Percentiles rank a stretch among this genome's conserved stretches.
phyloP scores from a whole-genome alignment of 2,329 filamentous ascomycete genomes.

The Penicillium rolfsii region DNA sequence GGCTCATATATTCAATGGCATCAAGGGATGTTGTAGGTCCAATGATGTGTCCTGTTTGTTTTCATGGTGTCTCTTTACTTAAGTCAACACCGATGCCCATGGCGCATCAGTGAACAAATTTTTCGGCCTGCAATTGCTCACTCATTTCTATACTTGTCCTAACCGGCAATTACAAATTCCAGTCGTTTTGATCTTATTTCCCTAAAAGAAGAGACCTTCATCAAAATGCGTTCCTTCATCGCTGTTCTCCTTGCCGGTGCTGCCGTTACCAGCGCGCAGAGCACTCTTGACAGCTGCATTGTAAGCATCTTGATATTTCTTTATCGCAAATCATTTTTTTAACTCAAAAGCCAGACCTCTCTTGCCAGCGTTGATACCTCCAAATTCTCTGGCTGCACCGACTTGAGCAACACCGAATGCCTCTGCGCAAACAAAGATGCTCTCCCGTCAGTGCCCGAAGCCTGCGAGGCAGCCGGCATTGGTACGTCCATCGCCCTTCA shows the following conservation, averaged over 20 bases:
- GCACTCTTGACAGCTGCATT: slow-evolving; percentile 20
- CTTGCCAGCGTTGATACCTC: slow-evolving; percentile 15
- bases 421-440: slow-evolving; percentile 26
- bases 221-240: slow-evolving; percentile 29
- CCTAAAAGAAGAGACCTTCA: background rate
- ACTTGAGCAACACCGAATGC: slow-evolving; percentile 19
- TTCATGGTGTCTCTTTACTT: slow-evolving; percentile 13
- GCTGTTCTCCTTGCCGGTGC: slow-evolving; percentile 21
- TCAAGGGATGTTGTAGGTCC: slow-evolving; percentile 24
- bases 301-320: slow-evolving; percentile 17
- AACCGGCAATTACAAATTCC: background rate
- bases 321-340: background rate
- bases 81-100: slow-evolving; percentile 5
- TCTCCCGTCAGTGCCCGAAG: slow-evolving; percentile 10
- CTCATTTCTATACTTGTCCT: background rate
- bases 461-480: slow-evolving; percentile 17
- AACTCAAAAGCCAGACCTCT: slow-evolving; percentile 10
- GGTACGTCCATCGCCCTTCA: slow-evolving; percentile 9
- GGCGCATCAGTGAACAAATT: too few species aligned
- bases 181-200: background rate
- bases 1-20: slow-evolving; percentile 5
- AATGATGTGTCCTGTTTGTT: slow-evolving; percentile 17
- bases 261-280: slow-evolving; percentile 13
- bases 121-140: background rate
- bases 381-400: slow-evolving; percentile 14